These are phyloP conservation scores for Aphanomyces cochlioides DNA, from an alignment of 352 stramenopile species.

Conservation along the genomic window DNA sequence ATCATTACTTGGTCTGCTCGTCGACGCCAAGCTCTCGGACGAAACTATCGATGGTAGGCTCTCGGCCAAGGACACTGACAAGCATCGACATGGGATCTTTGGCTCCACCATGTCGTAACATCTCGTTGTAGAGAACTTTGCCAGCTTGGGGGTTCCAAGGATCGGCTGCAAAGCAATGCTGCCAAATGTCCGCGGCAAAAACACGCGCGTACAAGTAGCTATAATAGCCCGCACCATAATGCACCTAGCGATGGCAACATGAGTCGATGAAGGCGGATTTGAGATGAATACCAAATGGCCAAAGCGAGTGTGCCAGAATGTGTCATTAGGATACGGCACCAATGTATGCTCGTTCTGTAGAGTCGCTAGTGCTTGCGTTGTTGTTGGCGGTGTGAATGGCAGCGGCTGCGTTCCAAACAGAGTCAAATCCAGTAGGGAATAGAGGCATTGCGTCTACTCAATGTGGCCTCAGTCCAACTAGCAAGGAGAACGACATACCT, in stretches of 20 bases:
- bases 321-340: constrained; percentile 72
- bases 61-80: constrained; percentile 51
- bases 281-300: constrained; percentile 59
- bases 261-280: not conserved
- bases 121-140: constrained; percentile 54
- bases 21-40: constrained; percentile 63
- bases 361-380: constrained; percentile 50
- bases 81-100: constrained; percentile 86
- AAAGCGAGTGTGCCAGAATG: constrained; percentile 80
- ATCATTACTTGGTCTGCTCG: not conserved
- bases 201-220: constrained; percentile 89
- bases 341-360: constrained; percentile 73
- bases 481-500: constrained; percentile 40
- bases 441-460: constrained; percentile 69
- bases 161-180: constrained; percentile 54
- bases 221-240: constrained; percentile 90
- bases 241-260: constrained; percentile 35
- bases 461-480: constrained; percentile 23
- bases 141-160: constrained; percentile 61
- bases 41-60: constrained; percentile 59
- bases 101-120: constrained; percentile 84
- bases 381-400: constrained; percentile 41
- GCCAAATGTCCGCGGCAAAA: constrained; percentile 88
- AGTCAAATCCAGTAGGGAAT: constrained; percentile 73
- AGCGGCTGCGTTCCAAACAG: constrained; percentile 61